Base-by-base conservation (phyloP, 192 early-diverging fungal genomes). In the Podila epicladia region DNA sequence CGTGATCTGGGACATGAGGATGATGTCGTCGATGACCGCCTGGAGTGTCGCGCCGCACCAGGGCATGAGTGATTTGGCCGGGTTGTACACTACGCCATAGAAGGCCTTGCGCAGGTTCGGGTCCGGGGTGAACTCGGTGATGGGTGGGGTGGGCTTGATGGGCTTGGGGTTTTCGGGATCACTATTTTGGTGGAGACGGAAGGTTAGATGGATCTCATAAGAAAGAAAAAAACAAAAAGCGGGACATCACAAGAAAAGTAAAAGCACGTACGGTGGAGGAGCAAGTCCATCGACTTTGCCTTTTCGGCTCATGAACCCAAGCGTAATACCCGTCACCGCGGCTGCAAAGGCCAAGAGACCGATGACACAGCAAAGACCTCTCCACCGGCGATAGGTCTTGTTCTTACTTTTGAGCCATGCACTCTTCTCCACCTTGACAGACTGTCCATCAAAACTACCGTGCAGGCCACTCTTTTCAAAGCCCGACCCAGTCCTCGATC, bases 81-180 rank as follows among this genome's bases (percentile, higher is more conserved):
- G 82, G 22, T 82, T 85, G 58, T 85, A 85, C 48, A 80, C 80
- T 3, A 85, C 61, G 0, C 84, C 84, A 49, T 78, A 85, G 59
- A 85, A 85, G 3, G 84, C 74, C 9, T 79, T 82, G 62, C 48
- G 65, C 26, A 72, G 62, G 24, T 71, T 71, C 4, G 84, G 75
- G 48, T 85, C 69, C 12, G 73, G 73, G 38, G 67, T 61, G 51
- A 72, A 75, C 28, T 70, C 49, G 5, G 73, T 76, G 33, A 75
- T 75, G 8, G 55, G 55, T 45, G 41, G 41, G 41, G 13, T 45
- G 3, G 73, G 37, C 9, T 33, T 72, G 13, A 41, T 33, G 8
- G 73, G 74, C 45, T 48, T 48, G 31, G 26, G 15, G 13, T 55
- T n/a, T 55, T 55, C 24, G 53, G 53, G 53, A 2, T 55, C 53